Evolutionary conservation across 768 basidiomycete species (phyloP).

Genomic region (Leccinum aurantiacum): DNA sequence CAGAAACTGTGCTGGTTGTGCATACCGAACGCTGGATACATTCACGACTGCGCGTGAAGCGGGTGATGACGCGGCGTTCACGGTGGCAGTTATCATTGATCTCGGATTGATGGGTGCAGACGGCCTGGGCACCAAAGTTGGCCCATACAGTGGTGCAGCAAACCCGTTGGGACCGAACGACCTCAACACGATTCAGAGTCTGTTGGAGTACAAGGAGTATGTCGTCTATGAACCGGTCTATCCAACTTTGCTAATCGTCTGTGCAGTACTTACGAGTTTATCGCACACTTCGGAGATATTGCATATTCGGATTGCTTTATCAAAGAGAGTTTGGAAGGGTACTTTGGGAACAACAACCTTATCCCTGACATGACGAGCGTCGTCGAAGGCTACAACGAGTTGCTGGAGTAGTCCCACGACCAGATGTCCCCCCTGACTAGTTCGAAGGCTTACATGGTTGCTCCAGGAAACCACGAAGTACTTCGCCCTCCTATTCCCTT

Average conservation of each 20-base stretch:
- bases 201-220: constrained; percentile 30
- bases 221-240: background rate
- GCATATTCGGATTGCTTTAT: constrained; percentile 32
- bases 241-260: constrained; percentile 1
- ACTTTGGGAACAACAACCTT: constrained; percentile 29
- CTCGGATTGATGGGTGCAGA: constrained; percentile 33
- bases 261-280: constrained; percentile 25
- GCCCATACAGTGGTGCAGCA: constrained; percentile 22
- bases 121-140: constrained; percentile 31
- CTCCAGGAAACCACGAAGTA: constrained; percentile 25
- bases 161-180: constrained; percentile 27
- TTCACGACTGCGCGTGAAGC: constrained; percentile 24
- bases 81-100: constrained; percentile 27
- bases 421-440: constrained; percentile 27
- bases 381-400: constrained; percentile 23
- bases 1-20: constrained; percentile 30
- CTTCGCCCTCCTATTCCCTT: too few relatives aligned
- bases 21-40: constrained; percentile 25
- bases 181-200: constrained; percentile 32
- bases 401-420: constrained; percentile 30
- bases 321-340: constrained; percentile 31
- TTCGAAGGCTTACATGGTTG: constrained; percentile 29
- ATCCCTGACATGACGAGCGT: constrained; percentile 28
- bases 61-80: constrained; percentile 22
- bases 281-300: constrained; percentile 29